Evolutionary conservation across 2,329 filamentous ascomycete species (phyloP).

Genomic region (Fusarium sp.): DNA sequence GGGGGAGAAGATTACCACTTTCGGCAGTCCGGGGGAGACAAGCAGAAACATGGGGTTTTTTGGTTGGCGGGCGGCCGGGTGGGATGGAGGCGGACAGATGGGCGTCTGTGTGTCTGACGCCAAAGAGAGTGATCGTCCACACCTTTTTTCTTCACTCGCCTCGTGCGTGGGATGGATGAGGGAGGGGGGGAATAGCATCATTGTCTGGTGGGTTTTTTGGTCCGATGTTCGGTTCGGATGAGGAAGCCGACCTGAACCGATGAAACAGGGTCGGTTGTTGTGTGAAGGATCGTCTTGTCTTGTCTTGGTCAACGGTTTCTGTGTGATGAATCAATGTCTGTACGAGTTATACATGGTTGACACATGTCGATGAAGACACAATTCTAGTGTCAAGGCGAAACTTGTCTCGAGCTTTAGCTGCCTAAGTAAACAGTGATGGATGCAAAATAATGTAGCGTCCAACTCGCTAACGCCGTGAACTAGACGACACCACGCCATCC

Average conservation of each 20-base stretch:
- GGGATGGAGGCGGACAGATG: slow-evolving; percentile 36
- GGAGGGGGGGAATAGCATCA: slow-evolving; percentile 17
- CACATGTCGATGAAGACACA: background rate
- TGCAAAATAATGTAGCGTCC: background rate
- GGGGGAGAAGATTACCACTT: slow-evolving; percentile 25
- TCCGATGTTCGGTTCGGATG: slow-evolving; percentile 28
- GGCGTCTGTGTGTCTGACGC: slow-evolving; percentile 14
- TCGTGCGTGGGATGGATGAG: background rate
- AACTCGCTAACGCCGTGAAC: slow-evolving; percentile 4
- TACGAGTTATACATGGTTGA: background rate
- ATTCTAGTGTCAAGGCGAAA: background rate
- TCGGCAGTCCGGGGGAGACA: slow-evolving; percentile 29
- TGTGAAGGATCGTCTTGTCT: background rate
- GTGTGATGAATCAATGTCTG: background rate
- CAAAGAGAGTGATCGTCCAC: slow-evolving; percentile 14
- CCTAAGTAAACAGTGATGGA: background rate
- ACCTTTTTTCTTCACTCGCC: background rate
- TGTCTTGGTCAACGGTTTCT: background rate
- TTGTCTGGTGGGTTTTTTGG: slow-evolving; percentile 3
- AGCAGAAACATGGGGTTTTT: slow-evolving; percentile 20
- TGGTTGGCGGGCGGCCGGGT: slow-evolving; percentile 39
- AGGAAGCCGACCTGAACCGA: slow-evolving; percentile 2
- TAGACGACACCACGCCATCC: slow-evolving; percentile 25
- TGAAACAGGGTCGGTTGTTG: slow-evolving; percentile 10
- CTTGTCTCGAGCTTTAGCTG: background rate